phyloP scores from a whole-genome alignment of 208 protist genomes.

The Leishmania arabica region DNA sequence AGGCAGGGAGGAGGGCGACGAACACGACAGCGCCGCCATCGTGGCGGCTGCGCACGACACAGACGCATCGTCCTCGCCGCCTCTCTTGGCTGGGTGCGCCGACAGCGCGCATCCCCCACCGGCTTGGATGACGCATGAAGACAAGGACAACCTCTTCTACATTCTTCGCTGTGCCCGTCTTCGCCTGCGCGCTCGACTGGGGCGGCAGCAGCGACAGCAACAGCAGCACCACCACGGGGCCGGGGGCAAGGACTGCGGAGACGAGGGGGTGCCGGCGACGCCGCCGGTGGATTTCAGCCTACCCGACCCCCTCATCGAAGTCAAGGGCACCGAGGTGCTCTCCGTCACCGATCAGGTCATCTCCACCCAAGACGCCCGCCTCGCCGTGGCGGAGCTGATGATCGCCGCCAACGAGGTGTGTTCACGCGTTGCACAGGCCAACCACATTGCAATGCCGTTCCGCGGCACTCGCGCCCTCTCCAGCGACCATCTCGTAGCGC shows the following conservation, averaged over 20 bases:
- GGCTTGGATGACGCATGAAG: constrained; percentile 55
- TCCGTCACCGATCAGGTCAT: constrained; percentile 78
- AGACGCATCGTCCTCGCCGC: not conserved
- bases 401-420: constrained; percentile 93
- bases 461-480: constrained; percentile 80
- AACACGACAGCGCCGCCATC: not conserved
- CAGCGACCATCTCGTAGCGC: constrained; percentile 73
- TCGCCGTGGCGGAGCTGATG: constrained; percentile 90
- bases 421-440: constrained; percentile 80
- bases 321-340: constrained; percentile 54
- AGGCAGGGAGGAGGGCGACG: not conserved
- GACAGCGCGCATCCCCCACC: constrained; percentile 27
- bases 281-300: constrained; percentile 56
- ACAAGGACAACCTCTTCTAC: constrained; percentile 44
- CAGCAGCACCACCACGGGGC: not conserved
- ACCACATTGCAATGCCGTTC: constrained; percentile 76
- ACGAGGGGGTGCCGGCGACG: not conserved
- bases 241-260: not conserved
- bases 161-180: constrained; percentile 58
- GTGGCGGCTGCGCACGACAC: not conserved
- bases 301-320: constrained; percentile 79
- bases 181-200: constrained; percentile 50
- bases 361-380: constrained; percentile 75
- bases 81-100: not conserved
- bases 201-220: constrained; percentile 15